Base-by-base conservation (phyloP, 768 basidiomycete genomes). In the Russula sp. region DNA sequence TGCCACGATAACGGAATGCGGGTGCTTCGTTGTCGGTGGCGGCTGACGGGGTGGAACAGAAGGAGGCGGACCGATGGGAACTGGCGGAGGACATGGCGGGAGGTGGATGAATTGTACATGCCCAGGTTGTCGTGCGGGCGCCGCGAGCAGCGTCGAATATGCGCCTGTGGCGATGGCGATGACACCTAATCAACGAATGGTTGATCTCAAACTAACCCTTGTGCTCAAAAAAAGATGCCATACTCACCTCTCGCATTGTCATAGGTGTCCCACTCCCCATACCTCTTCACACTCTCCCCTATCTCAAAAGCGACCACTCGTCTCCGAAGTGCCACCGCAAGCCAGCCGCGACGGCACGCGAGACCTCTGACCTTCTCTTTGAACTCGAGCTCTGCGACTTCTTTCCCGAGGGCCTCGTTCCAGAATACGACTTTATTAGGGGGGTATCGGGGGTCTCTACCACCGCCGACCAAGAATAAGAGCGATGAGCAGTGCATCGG, bases 371-470 rank as follows among this genome's bases (percentile, higher is more conserved):
- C 91, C 62, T 81, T 79, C 75, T 94, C 93, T 69, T 89, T 80
- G 71, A 96, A 95, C 75, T 94, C 92, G 63, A 95, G 80, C 73
- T 94, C 91, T 42, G 89, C 91, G 54, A 92, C 88, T 71, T 94
- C 89, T 64, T 77, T 77, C n/a, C 83, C 84, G 4, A 82, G 75
- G 3, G 80, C 81, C 75, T 92, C 92, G 73, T 95, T 89, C 91
- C 91, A 95, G 57, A 96, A 73, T 66, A 95, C 80, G 58, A 94
- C 89, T 77, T 96, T 95, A 76, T 95, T 95, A 34, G 88, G 89
- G 34, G 94, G 89, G 75, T 94, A 95, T 10, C 88, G 82, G 35
- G 93, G 93, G 72, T 89, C 93, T 59, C 86, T 82, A 44, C 93
- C 91, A 50, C 93, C 93, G 54, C 93, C 93, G 59, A 94, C 79